Evolutionary conservation across 2,329 filamentous ascomycete species (phyloP), one percentile per base, ranked within the genome.

Genomic region (Paraphaeosphaeria minitans): DNA sequence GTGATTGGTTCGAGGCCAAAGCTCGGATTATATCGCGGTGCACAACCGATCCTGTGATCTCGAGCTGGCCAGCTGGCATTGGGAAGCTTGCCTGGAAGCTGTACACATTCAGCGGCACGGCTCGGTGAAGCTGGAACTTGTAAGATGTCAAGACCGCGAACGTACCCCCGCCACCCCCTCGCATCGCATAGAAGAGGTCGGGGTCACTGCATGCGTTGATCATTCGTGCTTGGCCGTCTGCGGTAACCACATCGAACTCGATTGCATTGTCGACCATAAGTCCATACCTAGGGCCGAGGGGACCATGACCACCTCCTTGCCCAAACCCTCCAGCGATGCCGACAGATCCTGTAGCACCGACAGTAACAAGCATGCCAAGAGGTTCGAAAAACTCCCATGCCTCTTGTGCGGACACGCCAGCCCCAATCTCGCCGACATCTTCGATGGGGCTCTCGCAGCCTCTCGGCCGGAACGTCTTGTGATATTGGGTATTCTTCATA

Each of bases 271-370:
- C 73, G 5, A 75, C 73, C 70, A 74, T 75, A 55, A 76, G 58
- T 13, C 74, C 74, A 60, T 81, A 82, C 37, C 79, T 74, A 41
- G 79, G 78, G 13, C 80, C 80, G 41, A 87, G 68, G 6, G 83
- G 83, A 12, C 81, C 82, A 71, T 87, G 83, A 0, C 85, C 85
- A 31, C 83, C 85, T 8, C 82, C 84, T 43, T 76, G 74, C 14
- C 75, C 72, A 55, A 74, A 80, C 14, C 78, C 73, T 52, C 73
- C 73, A 10, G 71, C 80, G 66, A 84, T 76, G 13, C 84, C 85
- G 10, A 87, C 83, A 4, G 80, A 82, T 9, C 64, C 63, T 3
- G 73, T 63, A 14, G 73, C 72, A 12, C 72, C 72, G n/a, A 76
- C 72, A 8, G 72, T 76, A 52, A 75, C 73, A 27, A 72, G 64